Percentiles rank a stretch among this genome's conserved stretches.
These are phyloP conservation scores for Rheum nobile DNA, from an alignment of 148 eudicot species.

Conservation along the genomic window DNA sequence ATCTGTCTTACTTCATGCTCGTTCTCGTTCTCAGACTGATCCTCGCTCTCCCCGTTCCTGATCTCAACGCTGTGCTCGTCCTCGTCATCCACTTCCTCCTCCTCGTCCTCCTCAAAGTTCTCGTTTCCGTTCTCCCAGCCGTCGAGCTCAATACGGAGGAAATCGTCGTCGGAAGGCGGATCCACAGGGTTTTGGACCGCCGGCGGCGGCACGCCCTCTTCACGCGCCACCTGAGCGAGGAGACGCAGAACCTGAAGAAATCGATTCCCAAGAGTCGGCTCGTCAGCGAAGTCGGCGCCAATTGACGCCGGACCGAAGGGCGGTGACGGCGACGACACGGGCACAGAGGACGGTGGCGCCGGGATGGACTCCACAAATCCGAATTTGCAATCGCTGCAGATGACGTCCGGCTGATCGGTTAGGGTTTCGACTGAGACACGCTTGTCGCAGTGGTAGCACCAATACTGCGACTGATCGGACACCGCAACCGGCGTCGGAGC, in stretches of 20 bases:
- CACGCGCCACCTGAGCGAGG: conserved; percentile 59
- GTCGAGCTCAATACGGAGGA: conserved; percentile 52
- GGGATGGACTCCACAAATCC: conserved; percentile 66
- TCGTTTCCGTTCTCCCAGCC: conserved; percentile 34
- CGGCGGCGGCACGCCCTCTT: conserved; percentile 41
- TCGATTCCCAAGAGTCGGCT: conserved; percentile 32
- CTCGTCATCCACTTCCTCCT: conserved; percentile 19
- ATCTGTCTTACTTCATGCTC: conserved; percentile 9
- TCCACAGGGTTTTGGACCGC: conserved; percentile 32
- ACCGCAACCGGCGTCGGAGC: background rate
- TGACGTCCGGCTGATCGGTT: conserved; percentile 35
- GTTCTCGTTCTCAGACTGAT: conserved; percentile 10
- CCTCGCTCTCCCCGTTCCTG: conserved; percentile 12
- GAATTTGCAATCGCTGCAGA: conserved; percentile 61
- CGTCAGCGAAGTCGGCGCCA: conserved; percentile 15
- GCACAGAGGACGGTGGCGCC: conserved; percentile 11
- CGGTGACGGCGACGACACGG: conserved; percentile 4
- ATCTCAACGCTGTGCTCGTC: conserved; percentile 21
- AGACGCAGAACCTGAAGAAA: conserved; percentile 62
- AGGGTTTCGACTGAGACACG: conserved; percentile 17
- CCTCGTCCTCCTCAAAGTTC: conserved; percentile 11
- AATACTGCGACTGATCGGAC: conserved; percentile 9
- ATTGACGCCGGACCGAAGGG: background rate
- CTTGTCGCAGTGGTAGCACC: conserved; percentile 17
- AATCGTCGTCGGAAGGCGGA: conserved; percentile 31